phyloP scores from a whole-genome alignment of 2,329 filamentous ascomycete genomes.

The Fusarium coffeatum region DNA sequence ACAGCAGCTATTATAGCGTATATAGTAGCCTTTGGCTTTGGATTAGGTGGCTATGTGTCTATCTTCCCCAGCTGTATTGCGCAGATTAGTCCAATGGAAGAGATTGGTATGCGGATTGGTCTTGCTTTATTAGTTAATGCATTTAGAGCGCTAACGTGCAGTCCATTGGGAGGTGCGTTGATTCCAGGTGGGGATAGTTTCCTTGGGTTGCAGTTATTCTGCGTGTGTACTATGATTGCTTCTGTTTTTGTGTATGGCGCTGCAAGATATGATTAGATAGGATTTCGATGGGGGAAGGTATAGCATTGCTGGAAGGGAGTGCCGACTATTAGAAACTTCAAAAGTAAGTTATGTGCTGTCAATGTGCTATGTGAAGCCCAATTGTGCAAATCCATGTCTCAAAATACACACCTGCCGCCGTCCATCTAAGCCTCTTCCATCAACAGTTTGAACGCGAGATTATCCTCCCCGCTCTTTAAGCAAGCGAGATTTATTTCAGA shows the following conservation, averaged over 20 bases:
- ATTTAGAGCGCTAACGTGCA: background rate
- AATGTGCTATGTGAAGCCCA: background rate
- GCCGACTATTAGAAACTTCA: too few species aligned
- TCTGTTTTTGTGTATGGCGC: background rate
- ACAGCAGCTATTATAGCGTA: background rate
- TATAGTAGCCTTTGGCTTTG: background rate
- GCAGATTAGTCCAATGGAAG: background rate
- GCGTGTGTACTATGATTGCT: background rate
- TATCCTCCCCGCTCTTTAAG: background rate
- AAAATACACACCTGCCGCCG: background rate
- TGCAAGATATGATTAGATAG: background rate
- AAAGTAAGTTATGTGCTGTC: background rate
- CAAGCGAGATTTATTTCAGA: background rate
- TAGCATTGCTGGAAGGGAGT: too few species aligned
- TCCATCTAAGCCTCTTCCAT: too few species aligned
- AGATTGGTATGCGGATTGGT: background rate
- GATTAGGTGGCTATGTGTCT: background rate
- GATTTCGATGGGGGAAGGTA: rapidly evolving
- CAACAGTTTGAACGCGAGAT: background rate
- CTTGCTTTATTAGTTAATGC: background rate
- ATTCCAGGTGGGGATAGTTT: background rate
- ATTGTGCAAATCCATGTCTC: too few species aligned
- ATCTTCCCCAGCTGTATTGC: background rate
- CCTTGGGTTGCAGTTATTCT: background rate
- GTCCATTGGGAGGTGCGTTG: background rate